A percentile compares a stretch with the other conserved stretches of the same genome.
Evolutionary conservation across 2,329 filamentous ascomycete genomes (phyloP).

Genomic region (Aspergillus quadricinctus): DNA sequence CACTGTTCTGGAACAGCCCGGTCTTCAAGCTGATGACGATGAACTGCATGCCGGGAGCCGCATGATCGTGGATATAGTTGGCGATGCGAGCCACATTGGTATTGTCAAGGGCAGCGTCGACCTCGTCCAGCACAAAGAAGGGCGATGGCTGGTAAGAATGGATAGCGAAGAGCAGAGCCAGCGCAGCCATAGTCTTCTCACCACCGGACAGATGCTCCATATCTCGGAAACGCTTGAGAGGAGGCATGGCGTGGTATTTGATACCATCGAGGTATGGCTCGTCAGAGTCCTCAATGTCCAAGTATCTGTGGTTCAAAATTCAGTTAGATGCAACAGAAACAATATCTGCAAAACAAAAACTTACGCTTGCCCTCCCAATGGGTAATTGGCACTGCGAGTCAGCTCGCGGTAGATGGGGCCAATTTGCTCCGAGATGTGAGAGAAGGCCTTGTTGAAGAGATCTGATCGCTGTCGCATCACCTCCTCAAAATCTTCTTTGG

Average conservation of each 20-base stretch:
- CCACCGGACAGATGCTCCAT: conserved; percentile 98
- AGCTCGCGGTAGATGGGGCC: conserved; percentile 91
- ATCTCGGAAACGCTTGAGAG: conserved; percentile 94
- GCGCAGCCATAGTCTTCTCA: conserved; percentile 97
- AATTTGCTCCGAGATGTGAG: conserved; percentile 93
- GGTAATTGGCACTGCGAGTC: conserved; percentile 84
- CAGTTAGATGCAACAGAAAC: conserved; percentile 5
- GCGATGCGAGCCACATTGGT: conserved; percentile 95
- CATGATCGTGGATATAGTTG: conserved; percentile 91
- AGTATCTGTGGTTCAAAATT: conserved; percentile 50
- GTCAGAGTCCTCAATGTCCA: conserved; percentile 94
- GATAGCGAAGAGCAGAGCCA: conserved; percentile 94
- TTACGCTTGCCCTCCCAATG: conserved; percentile 73
- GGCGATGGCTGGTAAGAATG: conserved; percentile 93
- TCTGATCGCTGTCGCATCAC: conserved; percentile 80
- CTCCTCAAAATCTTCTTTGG: conserved; percentile 77
- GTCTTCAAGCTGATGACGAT: conserved; percentile 97
- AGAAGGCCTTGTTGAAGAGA: conserved; percentile 91
- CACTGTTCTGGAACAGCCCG: conserved; percentile 91
- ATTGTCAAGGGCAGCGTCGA: conserved; percentile 96
- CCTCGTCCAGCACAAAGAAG: conserved; percentile 97
- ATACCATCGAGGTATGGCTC: conserved; percentile 94
- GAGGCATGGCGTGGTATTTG: conserved; percentile 98
- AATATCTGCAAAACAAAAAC: conserved; percentile 12
- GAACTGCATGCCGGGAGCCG: conserved; percentile 96